Evolutionary conservation across 345 rosid species (phyloP).

Genomic region (Litchi chinensis): DNA sequence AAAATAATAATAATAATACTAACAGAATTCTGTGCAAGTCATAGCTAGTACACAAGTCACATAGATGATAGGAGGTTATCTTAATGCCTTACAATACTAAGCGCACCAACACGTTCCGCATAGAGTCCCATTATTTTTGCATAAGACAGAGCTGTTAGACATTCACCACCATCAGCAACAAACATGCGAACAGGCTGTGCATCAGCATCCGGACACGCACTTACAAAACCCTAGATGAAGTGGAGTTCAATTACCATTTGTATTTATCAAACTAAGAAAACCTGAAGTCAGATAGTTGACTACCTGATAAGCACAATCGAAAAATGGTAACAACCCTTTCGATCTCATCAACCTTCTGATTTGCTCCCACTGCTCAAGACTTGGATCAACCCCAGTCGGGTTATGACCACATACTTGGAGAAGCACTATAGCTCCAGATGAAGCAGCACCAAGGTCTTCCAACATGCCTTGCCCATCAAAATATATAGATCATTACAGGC

Average conservation of each 20-base stretch:
- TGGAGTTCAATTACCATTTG: neutral
- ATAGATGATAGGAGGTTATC: neutral
- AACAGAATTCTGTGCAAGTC: neutral
- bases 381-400: constrained; percentile 60
- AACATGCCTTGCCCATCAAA: constrained; percentile 35
- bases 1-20: neutral
- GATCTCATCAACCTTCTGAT: constrained; percentile 48
- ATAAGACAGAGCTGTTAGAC: constrained; percentile 50
- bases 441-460: constrained; percentile 53
- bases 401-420: constrained; percentile 56
- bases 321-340: constrained; percentile 48
- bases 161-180: constrained; percentile 57
- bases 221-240: constrained; percentile 46
- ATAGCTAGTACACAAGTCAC: neutral
- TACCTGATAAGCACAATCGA: constrained; percentile 63
- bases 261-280: neutral
- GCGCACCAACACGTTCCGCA: constrained; percentile 61
- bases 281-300: neutral
- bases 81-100: constrained; percentile 45
- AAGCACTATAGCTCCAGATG: constrained; percentile 51
- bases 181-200: constrained; percentile 53
- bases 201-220: constrained; percentile 50
- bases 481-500: neutral
- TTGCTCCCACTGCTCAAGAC: constrained; percentile 52
- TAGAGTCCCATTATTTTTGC: constrained; percentile 66